A percentile compares a stretch with the other conserved stretches of the same genome.
Evolutionary conservation across 768 basidiomycete genomes (phyloP).

Genomic region (Suillus plorans): DNA sequence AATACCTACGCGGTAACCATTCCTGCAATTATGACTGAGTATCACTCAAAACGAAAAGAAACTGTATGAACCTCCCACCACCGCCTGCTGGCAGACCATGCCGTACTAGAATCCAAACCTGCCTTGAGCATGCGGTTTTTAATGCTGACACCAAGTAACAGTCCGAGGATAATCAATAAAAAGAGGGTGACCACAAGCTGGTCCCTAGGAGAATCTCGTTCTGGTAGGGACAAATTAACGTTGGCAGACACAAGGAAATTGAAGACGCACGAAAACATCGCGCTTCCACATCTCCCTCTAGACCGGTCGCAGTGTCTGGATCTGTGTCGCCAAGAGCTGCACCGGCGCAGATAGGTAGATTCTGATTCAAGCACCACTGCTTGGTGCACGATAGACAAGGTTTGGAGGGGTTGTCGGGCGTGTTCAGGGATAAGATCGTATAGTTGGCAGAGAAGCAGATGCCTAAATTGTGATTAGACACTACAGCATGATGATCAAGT

Average conservation of each 20-base stretch:
- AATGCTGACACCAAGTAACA: conserved; percentile 81
- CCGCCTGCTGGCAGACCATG: conserved; percentile 62
- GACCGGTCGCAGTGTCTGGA: conserved; percentile 91
- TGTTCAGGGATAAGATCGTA: conserved; percentile 76
- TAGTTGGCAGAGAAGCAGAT: conserved; percentile 90
- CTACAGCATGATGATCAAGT: conserved; percentile 2
- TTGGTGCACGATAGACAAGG: conserved; percentile 93
- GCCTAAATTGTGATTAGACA: conserved; percentile 45
- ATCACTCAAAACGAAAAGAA: conserved; percentile 11
- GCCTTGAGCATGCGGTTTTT: conserved; percentile 81
- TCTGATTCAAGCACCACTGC: conserved; percentile 94
- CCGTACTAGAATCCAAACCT: conserved; percentile 60
- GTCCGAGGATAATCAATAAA: conserved; percentile 81
- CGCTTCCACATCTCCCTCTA: conserved; percentile 94
- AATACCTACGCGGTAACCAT: conserved; percentile 49
- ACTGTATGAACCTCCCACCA: conserved; percentile 80
- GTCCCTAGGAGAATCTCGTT: conserved; percentile 94
- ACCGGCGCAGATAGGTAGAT: conserved; percentile 78
- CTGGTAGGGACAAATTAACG: conserved; percentile 40
- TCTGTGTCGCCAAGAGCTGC: conserved; percentile 84
- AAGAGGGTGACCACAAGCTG: conserved; percentile 92
- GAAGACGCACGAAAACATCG: conserved; percentile 85
- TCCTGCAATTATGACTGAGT: conserved; percentile 21
- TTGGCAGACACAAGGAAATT: conserved; percentile 28
- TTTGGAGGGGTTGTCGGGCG: conserved; percentile 82